phyloP scores from a whole-genome alignment of 2,329 filamentous ascomycete species.

The Zelopaecilomyces penicillatus region DNA sequence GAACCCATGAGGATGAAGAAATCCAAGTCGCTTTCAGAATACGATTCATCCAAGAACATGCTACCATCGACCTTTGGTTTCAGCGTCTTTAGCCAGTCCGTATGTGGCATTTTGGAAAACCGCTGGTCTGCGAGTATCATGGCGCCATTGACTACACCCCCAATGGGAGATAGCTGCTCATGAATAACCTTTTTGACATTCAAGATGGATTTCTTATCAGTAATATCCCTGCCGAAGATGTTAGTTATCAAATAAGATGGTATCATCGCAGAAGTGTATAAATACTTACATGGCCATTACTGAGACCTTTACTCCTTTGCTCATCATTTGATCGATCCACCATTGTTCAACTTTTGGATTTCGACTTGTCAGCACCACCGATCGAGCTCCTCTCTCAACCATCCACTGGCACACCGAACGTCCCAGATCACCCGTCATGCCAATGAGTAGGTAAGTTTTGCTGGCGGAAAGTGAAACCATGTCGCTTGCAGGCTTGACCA shows the following conservation, averaged over 20 bases:
- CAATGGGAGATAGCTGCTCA: conserved; percentile 23
- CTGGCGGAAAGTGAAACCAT: no score
- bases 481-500: no score
- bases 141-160: conserved; percentile 34
- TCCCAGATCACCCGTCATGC: conserved; percentile 26
- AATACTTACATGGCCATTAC: no score
- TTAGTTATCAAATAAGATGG: background rate
- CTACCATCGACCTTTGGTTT: conserved; percentile 27
- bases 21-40: conserved; percentile 21
- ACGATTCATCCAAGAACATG: conserved; percentile 22
- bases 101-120: conserved; percentile 20
- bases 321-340: conserved; percentile 15
- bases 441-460: conserved; percentile 26
- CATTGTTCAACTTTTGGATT: conserved; percentile 22
- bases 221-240: conserved; percentile 8
- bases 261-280: no score
- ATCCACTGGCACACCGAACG: conserved; percentile 32
- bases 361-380: conserved; percentile 31
- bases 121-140: conserved; percentile 33
- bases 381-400: conserved; percentile 26
- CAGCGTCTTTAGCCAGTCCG: conserved; percentile 16
- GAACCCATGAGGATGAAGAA: conserved; percentile 32
- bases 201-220: conserved; percentile 3
- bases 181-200: conserved; percentile 11
- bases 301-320: conserved; percentile 1